Percentiles rank a stretch among this genome's conserved stretches.
phyloP scores from a whole-genome alignment of 108 stramenopile species.

The Skeletonema tropicum region DNA sequence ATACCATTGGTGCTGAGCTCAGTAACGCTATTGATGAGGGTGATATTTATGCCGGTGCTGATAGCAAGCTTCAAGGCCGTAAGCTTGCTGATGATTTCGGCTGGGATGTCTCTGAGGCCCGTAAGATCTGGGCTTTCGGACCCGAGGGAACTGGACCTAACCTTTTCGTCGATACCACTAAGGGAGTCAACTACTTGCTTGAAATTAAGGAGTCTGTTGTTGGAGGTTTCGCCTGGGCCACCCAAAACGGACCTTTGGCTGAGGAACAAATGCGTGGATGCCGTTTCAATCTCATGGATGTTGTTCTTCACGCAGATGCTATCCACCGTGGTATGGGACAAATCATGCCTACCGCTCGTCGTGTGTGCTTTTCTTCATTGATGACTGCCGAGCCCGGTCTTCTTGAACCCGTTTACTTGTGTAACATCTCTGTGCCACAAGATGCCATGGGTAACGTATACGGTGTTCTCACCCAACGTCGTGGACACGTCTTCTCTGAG shows the following conservation, averaged over 20 bases:
- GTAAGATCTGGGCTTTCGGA: slow-evolving; percentile 99
- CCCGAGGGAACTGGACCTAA: slow-evolving; percentile 99
- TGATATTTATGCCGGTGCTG: slow-evolving; percentile 86
- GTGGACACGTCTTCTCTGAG: slow-evolving; percentile 99
- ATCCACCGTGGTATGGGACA: slow-evolving; percentile 99
- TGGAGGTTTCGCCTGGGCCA: slow-evolving; percentile 99
- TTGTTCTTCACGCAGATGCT: slow-evolving; percentile 99
- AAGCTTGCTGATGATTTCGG: slow-evolving; percentile 95
- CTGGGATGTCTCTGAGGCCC: slow-evolving; percentile 97
- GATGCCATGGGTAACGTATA: slow-evolving; percentile 99
- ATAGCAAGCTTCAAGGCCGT: slow-evolving; percentile 94
- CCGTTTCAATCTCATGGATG: slow-evolving; percentile 98
- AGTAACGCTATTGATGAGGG: slow-evolving; percentile 97
- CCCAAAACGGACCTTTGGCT: slow-evolving; percentile 96
- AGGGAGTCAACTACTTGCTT: slow-evolving; percentile 99
- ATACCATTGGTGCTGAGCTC: slow-evolving; percentile 87
- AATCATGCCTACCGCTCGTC: slow-evolving; percentile 99
- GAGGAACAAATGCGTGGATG: slow-evolving; percentile 98
- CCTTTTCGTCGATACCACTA: slow-evolving; percentile 98
- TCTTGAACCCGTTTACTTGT: slow-evolving; percentile 98
- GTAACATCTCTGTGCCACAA: slow-evolving; percentile 98
- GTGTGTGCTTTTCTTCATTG: slow-evolving; percentile 97
- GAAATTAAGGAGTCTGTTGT: slow-evolving; percentile 99
- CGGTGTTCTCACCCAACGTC: slow-evolving; percentile 98
- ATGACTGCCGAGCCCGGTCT: slow-evolving; percentile 91